Percentiles rank a stretch among this genome's conserved stretches.
Evolutionary conservation across 345 rosid species (phyloP).

Genomic region (Dovyalis caffra): DNA sequence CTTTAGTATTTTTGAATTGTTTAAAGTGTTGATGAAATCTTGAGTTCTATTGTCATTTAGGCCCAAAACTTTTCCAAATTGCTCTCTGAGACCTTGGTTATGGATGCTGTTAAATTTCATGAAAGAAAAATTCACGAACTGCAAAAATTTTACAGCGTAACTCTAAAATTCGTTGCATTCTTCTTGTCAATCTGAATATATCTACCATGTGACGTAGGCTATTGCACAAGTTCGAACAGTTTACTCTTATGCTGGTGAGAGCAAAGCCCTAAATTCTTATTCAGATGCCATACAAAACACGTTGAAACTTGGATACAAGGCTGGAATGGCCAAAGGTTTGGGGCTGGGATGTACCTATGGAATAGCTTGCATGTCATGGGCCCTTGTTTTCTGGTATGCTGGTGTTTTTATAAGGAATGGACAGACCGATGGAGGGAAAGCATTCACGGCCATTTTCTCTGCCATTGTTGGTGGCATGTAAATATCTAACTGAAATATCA

Average conservation of each 20-base stretch:
- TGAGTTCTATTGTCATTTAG: background rate
- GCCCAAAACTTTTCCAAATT: background rate
- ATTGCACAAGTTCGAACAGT: conserved; percentile 98
- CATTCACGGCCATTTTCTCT: conserved; percentile 97
- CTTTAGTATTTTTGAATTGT: background rate
- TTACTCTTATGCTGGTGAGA: conserved; percentile 95
- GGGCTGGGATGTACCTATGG: conserved; percentile 99
- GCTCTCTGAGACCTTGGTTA: background rate
- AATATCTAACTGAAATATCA: conserved; percentile 15
- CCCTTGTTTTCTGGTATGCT: conserved; percentile 99
- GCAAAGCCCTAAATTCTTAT: conserved; percentile 84
- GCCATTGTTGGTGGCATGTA: conserved; percentile 99
- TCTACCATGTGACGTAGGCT: conserved; percentile 42
- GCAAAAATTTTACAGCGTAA: background rate
- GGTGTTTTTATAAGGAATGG: conserved; percentile 97
- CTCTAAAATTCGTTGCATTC: background rate
- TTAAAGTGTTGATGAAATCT: background rate
- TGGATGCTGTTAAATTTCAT: background rate
- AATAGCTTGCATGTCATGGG: conserved; percentile 99
- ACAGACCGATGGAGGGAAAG: conserved; percentile 94
- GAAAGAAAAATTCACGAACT: too few relatives aligned
- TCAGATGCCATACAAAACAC: conserved; percentile 96
- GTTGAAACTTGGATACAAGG: conserved; percentile 93
- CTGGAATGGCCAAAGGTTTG: conserved; percentile 99
- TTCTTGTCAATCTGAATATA: conserved; percentile 7